Conservation (phyloP, 352 stramenopile species). For the Globisporangium orthogonon region DNA sequence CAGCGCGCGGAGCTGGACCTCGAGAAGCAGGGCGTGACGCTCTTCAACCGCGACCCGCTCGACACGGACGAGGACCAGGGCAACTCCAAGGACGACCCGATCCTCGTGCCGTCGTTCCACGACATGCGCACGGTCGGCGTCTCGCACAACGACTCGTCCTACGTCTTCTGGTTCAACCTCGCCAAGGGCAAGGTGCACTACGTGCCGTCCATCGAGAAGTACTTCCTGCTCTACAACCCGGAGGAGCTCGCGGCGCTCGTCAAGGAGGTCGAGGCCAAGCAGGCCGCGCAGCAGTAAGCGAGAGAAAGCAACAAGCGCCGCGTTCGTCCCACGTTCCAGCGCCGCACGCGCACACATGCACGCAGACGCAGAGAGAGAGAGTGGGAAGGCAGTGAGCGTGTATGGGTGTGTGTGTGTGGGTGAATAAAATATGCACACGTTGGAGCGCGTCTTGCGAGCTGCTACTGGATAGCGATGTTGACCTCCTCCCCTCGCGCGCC, state of each 20-base stretch:
- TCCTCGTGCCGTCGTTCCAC: constrained; percentile 81
- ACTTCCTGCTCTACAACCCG: constrained; percentile 89
- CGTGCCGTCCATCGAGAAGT: constrained; percentile 84
- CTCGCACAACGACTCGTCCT: constrained; percentile 87
- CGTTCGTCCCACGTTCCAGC: neutral
- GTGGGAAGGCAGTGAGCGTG: neutral
- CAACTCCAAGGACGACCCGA: constrained; percentile 87
- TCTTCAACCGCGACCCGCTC: constrained; percentile 83
- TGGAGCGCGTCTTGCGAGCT: constrained; percentile 2
- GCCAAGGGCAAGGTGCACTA: constrained; percentile 86
- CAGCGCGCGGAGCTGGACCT: constrained; percentile 72
- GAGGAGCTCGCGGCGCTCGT: constrained; percentile 74
- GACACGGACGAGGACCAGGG: constrained; percentile 82
- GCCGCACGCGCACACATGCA: neutral
- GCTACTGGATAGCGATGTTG: too few relatives aligned
- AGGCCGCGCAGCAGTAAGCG: constrained; percentile 30
- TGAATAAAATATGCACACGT: constrained; percentile 9
- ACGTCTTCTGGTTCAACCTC: constrained; percentile 87
- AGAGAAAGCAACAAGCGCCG: neutral
- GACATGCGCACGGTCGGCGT: constrained; percentile 65
- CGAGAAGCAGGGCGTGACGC: constrained; percentile 51
- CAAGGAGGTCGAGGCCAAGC: constrained; percentile 81
- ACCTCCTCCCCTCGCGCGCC: neutral
- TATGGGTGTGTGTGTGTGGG: neutral
- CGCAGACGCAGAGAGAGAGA: neutral